A percentile compares a stretch with the other conserved stretches of the same genome.
phyloP scores from a whole-genome alignment of 768 basidiomycete species.

The Leccinellum albellum region DNA sequence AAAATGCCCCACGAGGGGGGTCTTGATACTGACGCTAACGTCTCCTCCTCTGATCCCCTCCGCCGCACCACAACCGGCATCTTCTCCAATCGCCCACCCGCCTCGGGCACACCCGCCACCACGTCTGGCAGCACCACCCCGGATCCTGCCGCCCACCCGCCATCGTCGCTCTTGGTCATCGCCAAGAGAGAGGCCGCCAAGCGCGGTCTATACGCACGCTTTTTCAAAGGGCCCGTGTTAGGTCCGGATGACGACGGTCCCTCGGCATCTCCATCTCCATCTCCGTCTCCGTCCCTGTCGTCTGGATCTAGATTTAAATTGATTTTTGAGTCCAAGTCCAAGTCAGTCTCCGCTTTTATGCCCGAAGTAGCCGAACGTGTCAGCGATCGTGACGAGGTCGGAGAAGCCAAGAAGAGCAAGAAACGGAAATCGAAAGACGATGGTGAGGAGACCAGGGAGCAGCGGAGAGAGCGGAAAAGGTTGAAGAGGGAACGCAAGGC shows the following conservation, averaged over 20 bases:
- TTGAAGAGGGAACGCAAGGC: conserved; percentile 22
- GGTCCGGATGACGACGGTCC: conserved; percentile 38
- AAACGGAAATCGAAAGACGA: conserved; percentile 10
- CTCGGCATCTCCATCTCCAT: background rate
- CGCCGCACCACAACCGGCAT: conserved; percentile 72
- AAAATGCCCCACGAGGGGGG: background rate
- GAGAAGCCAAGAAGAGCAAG: background rate
- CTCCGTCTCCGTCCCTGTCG: background rate
- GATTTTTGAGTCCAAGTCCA: background rate
- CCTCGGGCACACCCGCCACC: conserved; percentile 46
- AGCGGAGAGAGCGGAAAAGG: conserved; percentile 22
- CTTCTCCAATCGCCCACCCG: conserved; percentile 65
- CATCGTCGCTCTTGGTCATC: conserved; percentile 49
- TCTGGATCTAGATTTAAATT: background rate
- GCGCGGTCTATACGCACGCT: conserved; percentile 70
- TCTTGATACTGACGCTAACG: background rate
- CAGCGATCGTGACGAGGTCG: background rate
- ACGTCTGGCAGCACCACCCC: conserved; percentile 43
- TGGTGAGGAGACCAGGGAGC: conserved; percentile 15
- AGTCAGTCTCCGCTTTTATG: background rate
- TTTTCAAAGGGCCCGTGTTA: conserved; percentile 74
- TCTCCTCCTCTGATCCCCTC: conserved; percentile 19
- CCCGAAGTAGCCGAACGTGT: background rate
- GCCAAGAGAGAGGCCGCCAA: conserved; percentile 81
- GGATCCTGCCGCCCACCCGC: conserved; percentile 8